Base-by-base conservation (phyloP, 352 stramenopile genomes). In the Phytopythium aichiense region DNA sequence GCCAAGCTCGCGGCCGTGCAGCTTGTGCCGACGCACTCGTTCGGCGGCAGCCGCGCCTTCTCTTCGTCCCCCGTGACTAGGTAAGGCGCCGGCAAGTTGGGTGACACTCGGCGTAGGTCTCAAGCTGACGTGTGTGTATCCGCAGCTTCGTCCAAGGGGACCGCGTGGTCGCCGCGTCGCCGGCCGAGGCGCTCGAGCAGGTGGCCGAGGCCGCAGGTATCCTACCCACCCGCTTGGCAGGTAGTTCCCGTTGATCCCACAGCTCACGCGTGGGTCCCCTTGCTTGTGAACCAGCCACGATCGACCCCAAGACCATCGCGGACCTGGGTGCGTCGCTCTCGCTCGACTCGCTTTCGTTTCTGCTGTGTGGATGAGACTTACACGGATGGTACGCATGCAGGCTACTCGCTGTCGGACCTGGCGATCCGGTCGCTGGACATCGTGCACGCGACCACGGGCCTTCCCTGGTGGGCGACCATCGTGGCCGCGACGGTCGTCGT, bases 401-500 rank as follows among this genome's bases (percentile, higher is more conserved):
- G 81, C 51, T 94, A 86, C 61, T 74, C 70, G 13, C 63, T 95
- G 15, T 85, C 84, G 56, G 84, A 92, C 61, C 61, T 93, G 4
- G 84, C 87, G 13, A 87, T 95, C 51, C 83, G 73, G 28, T 72
- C 81, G 37, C 72, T 96, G 31, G 84, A 93, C 60, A 42, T 81
- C 22, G 79, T 94, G 54, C 89, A 96, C 62, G 56, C 71, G 28
- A 91, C 84, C 18, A 92, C 87, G 22, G 85, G 84, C n/a, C 62
- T 96, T 43, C 86, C 86, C 25, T 96, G 87, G 89, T 96, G 87
- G 89, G 83, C 80, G 20, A 95, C 89, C 4, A 89, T 96, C 62
- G 76, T 93, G 18, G 83, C 76, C 16, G 91, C 84, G 43, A 95
- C 87, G n/a, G 66, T 96, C 63, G 71, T 73, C 20, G 80, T 92